Evolutionary conservation across 306 rosid genomes (phyloP).

Genomic region (Canavalia ensiformis): DNA sequence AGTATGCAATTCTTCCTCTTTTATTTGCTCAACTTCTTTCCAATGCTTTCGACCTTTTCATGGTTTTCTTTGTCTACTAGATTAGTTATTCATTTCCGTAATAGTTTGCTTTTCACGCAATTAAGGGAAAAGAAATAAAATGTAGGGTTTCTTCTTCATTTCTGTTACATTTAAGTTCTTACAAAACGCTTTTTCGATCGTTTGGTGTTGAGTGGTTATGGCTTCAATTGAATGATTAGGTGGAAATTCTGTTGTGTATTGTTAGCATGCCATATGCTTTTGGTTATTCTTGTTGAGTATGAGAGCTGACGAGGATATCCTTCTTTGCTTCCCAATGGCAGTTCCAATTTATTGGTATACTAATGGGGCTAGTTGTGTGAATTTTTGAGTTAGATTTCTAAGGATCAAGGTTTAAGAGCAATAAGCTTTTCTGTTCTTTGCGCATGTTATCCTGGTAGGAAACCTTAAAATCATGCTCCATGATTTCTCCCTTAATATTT

Average conservation of each 20-base stretch:
- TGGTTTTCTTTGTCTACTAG: not conserved
- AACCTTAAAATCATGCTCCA: not conserved
- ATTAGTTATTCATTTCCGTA: not conserved
- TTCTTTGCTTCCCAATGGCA: not conserved
- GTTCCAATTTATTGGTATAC: not conserved
- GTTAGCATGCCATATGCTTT: not conserved
- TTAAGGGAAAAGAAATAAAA: not conserved
- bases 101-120: not conserved
- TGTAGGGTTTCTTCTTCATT: not conserved
- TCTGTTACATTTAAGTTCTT: not conserved
- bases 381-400: not conserved
- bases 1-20: conserved; percentile 57
- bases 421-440: not conserved
- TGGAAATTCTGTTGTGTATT: not conserved
- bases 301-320: not conserved
- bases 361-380: not conserved
- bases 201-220: not conserved
- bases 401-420: not conserved
- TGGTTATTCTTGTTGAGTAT: not conserved
- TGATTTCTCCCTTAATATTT: not conserved
- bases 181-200: not conserved
- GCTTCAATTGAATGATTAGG: not conserved
- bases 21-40: not conserved
- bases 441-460: not conserved
- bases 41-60: not conserved